Base-by-base conservation (phyloP, 352 stramenopile species). In the Pythium periplocum region DNA sequence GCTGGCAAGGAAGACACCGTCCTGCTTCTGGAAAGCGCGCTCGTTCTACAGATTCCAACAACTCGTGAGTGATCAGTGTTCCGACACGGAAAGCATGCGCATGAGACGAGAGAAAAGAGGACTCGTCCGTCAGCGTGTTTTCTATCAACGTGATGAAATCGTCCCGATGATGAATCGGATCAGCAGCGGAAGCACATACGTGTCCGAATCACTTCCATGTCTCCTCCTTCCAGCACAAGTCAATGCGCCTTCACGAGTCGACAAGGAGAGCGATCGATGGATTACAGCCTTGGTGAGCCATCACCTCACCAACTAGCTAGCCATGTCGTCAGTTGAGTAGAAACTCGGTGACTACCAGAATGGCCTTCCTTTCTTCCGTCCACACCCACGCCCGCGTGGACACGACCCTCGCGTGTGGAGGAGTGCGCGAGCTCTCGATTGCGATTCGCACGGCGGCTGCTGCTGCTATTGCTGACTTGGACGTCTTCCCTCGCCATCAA, bases 11-110 rank as follows among this genome's bases (percentile, higher is more conserved):
- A 99, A 99, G 66, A 99, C 87, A 61, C 93, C 96, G 89, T 98
- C 90, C 83, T 99, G 97, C 87, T 98, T 98, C 83, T 99, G 97
- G 95, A 98, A 99, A 57, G 97, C 92, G 80, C 98, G 98, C 82
- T 99, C 96, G 78, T 87, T 96, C 93, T 99, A 33, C 26, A 56
- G 11, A 7, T 44, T 12, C 43, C 7, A 52, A 26, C 17, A 26
- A 26, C 17, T 26, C 17, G 17, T 26, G 17, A 26, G 17, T 26
- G 17, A 26, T 26, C 17, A 26, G 17, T 26, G 17, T 26, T 26
- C 17, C 17, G 17, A 26, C 17, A 26, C 17, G 17, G 48, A 44
- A 49, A 11, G 48, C 50, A 48, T 55, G 49, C 37, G 37, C 37
- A 47, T 35, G 17, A 2, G 37, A 31, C 3, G 33, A 47, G 49